Conservation (phyloP, 306 rosid genomes). For the Lathyrus aphaca region DNA sequence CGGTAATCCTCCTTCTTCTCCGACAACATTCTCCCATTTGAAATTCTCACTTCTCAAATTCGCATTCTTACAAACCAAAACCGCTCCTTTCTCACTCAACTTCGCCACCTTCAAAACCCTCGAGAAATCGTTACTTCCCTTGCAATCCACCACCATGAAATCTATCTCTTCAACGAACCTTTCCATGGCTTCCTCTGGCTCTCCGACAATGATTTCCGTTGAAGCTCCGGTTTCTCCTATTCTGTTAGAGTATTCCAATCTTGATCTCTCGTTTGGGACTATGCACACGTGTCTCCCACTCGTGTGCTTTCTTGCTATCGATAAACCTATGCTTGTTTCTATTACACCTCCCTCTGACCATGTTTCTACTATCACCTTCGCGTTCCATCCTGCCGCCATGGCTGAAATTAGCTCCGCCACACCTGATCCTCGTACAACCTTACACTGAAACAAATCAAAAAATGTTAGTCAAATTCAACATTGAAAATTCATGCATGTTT, state of each 20-base stretch:
- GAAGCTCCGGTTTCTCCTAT: conserved; percentile 45
- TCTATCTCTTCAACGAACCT: conserved; percentile 55
- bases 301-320: conserved; percentile 69
- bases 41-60: conserved; percentile 43
- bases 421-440: conserved; percentile 59
- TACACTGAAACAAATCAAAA: conserved; percentile 53
- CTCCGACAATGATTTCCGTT: conserved; percentile 66
- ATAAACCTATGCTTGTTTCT: conserved; percentile 69
- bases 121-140: conserved; percentile 42
- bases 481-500: neutral
- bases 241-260: conserved; percentile 49
- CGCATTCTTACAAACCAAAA: conserved; percentile 74
- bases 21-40: conserved; percentile 61
- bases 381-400: conserved; percentile 97
- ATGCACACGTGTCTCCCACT: conserved; percentile 79
- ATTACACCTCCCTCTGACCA: conserved; percentile 77
- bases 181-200: conserved; percentile 67
- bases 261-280: conserved; percentile 70
- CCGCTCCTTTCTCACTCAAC: conserved; percentile 67
- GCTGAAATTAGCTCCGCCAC: conserved; percentile 83
- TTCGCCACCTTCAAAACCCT: conserved; percentile 57
- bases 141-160: conserved; percentile 81
- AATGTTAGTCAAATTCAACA: neutral
- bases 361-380: conserved; percentile 75
- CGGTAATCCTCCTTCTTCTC: conserved; percentile 35